Evolutionary conservation across 495 filamentous ascomycete genomes (phyloP), one percentile per base, ranked within the genome.

Genomic region (Aspergillus egyptiacus): DNA sequence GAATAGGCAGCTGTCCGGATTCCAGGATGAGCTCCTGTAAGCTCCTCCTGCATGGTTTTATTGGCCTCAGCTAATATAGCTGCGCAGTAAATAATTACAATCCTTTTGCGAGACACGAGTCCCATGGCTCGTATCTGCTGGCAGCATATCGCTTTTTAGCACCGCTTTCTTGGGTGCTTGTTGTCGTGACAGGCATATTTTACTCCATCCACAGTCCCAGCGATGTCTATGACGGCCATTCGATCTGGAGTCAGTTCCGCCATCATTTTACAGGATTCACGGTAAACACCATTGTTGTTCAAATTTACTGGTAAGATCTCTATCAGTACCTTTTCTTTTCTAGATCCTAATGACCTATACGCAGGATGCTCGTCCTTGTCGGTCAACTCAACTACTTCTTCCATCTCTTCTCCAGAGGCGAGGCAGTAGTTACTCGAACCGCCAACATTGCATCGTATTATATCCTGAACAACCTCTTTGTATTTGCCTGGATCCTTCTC

Each of bases 361-460:
- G 15, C 22, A 89, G 85, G 87, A 70, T 91, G 46, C 61, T 83
- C 27, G 75, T 94, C 46, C 86, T 85, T 57, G 59, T 90, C 48
- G 71, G 85, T 34, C 90, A 96, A 59, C 62, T 84, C 43, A 80
- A 73, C 55, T 96, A 94, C 62, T 66, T 86, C 54, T 81, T 74
- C 61, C 79, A 87, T 54, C 79, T 96, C 42, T 94, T 88, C 76
- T 78, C 76, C 23, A 71, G 72, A 46, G 75, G 84, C 46, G 58
- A 71, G 18, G 73, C 72, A 15, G 57, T 75, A 5, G 80, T 87
- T 49, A 76, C 77, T 31, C 70, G 79, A n/a, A 86, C 90, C 23
- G 85, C 83, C 52, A 78, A 84, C 35, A 82, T 91, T 10, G 88
- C 85, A 50, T 76, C 79, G 50, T 87, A 95, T 70, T 95, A 91